Percentiles rank a stretch among this genome's conserved stretches.
phyloP scores from a whole-genome alignment of 1,284 basidiomycete species.

The Malassezia sympodialis region DNA sequence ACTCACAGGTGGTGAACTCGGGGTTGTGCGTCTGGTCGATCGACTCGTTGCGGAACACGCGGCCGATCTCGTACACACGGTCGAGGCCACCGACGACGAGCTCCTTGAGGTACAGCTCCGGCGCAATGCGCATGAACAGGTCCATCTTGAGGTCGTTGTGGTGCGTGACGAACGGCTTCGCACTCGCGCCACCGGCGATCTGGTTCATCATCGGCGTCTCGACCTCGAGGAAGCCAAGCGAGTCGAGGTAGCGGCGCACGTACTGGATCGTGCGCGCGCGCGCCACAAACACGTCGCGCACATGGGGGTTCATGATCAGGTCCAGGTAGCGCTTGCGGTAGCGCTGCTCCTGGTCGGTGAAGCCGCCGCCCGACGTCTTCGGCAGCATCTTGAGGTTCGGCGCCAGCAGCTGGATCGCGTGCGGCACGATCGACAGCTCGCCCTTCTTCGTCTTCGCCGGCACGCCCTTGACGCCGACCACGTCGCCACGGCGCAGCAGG shows the following conservation, averaged over 20 bases:
- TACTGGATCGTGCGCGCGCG: constrained; percentile 54
- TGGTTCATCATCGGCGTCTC: constrained; percentile 98
- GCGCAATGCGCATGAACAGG: constrained; percentile 93
- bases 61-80: constrained; percentile 94
- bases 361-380: constrained; percentile 49
- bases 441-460: constrained; percentile 91
- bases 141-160: constrained; percentile 97
- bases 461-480: constrained; percentile 80
- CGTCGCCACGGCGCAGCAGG: constrained; percentile 85
- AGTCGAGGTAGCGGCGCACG: constrained; percentile 79
- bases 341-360: constrained; percentile 77
- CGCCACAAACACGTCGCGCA: constrained; percentile 82
- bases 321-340: constrained; percentile 99
- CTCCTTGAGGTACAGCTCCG: constrained; percentile 96
- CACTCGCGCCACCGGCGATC: constrained; percentile 91
- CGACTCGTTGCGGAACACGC: constrained; percentile 95
- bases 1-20: constrained; percentile 80
- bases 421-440: constrained; percentile 81
- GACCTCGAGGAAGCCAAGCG: constrained; percentile 91
- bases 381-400: constrained; percentile 91
- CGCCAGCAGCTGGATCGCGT: constrained; percentile 74
- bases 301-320: constrained; percentile 85
- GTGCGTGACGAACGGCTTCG: constrained; percentile 96
- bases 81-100: constrained; percentile 93
- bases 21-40: constrained; percentile 73